phyloP scores from a whole-genome alignment of 2,329 filamentous ascomycete genomes.

The Simplicillium sp. region DNA sequence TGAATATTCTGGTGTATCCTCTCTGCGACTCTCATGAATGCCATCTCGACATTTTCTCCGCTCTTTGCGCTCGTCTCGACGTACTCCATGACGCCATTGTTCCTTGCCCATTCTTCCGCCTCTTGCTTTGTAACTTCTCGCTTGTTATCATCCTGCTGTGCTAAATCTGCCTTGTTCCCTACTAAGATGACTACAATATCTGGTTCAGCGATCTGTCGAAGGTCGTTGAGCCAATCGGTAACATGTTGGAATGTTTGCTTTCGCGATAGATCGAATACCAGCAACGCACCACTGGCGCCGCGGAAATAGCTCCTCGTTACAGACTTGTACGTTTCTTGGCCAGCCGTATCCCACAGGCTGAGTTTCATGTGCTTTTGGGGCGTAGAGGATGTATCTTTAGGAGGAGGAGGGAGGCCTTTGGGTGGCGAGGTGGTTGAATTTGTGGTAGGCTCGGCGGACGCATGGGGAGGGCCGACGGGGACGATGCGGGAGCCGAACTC shows the following conservation, averaged over 20 bases:
- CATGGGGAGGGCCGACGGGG: constrained; percentile 74
- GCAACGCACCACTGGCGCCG: constrained; percentile 59
- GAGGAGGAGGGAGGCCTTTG: constrained; percentile 45
- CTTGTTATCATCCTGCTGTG: constrained; percentile 47
- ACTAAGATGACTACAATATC: constrained; percentile 92
- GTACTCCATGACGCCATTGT: constrained; percentile 83
- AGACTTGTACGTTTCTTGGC: constrained; percentile 95
- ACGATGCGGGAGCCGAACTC: constrained; percentile 93
- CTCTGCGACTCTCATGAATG: constrained; percentile 89
- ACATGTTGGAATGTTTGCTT: constrained; percentile 78
- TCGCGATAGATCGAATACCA: constrained; percentile 92
- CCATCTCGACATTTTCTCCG: constrained; percentile 85
- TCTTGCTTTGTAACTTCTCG: constrained; percentile 75
- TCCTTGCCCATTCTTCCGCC: constrained; percentile 79
- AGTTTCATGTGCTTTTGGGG: constrained; percentile 81
- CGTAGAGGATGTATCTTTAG: constrained; percentile 23
- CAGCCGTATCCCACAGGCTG: constrained; percentile 90
- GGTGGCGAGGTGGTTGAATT: constrained; percentile 8
- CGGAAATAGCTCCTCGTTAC: constrained; percentile 93
- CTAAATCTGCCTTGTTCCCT: constrained; percentile 88
- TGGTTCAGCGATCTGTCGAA: constrained; percentile 89
- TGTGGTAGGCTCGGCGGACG: constrained; percentile 7
- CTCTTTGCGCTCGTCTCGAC: constrained; percentile 96
- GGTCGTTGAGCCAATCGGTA: constrained; percentile 87
- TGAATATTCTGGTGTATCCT: constrained; percentile 96